These are phyloP conservation scores for Cutaneotrichosporon curvatum DNA, from an alignment of 1,284 basidiomycete genomes.

Conservation along the genomic window DNA sequence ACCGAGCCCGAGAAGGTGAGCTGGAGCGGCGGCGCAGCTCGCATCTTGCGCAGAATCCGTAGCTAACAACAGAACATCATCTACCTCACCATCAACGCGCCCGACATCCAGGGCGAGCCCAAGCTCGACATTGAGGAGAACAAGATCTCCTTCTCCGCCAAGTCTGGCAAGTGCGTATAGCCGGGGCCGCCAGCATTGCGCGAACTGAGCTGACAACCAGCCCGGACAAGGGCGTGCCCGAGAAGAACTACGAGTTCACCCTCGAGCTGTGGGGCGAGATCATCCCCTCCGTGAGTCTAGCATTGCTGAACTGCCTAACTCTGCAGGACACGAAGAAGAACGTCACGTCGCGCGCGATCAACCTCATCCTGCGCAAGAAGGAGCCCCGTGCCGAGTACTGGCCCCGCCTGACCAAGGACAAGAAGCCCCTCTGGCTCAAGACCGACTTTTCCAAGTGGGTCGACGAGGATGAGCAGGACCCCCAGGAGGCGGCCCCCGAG, in stretches of 20 bases:
- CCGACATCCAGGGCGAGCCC: conserved; percentile 63
- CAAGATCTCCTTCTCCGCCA: conserved; percentile 62
- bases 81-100: conserved; percentile 74
- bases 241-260: conserved; percentile 63
- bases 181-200: background rate
- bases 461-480: conserved; percentile 91
- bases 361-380: conserved; percentile 71
- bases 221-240: conserved; percentile 52
- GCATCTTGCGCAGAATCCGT: background rate
- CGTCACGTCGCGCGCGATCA: conserved; percentile 58
- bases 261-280: conserved; percentile 68
- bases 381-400: conserved; percentile 68
- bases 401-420: conserved; percentile 83
- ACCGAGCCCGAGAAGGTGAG: conserved; percentile 62
- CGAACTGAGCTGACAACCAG: no score
- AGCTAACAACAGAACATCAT: conserved; percentile 60
- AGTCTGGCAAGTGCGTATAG: conserved; percentile 59
- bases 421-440: conserved; percentile 73
- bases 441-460: conserved; percentile 90
- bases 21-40: background rate
- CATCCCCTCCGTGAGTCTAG: conserved; percentile 59
- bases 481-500: conserved; percentile 42
- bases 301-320: background rate
- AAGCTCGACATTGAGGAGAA: conserved; percentile 60
- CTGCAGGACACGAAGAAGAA: conserved; percentile 58